These are phyloP conservation scores for Coleophoma cylindrospora DNA, from an alignment of 2,329 filamentous ascomycete species.

Conservation along the genomic window DNA sequence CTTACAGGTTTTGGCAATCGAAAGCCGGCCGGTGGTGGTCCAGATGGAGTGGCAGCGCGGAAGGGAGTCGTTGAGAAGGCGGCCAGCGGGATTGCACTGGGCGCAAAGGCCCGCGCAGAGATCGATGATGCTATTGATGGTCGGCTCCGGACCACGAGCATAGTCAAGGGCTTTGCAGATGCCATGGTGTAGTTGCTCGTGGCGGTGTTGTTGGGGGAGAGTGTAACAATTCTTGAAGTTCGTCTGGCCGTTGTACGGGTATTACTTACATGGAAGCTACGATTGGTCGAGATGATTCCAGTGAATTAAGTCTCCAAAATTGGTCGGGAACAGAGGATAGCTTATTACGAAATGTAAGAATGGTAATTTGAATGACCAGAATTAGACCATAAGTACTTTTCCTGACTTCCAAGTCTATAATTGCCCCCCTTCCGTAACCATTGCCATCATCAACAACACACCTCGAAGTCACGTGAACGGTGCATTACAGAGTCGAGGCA, in stretches of 20 bases:
- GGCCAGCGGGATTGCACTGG: conserved; percentile 11
- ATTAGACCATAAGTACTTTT: too few relatives aligned
- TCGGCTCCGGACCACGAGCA: conserved; percentile 29
- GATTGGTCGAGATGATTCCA: too few relatives aligned
- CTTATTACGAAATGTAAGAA: too few relatives aligned
- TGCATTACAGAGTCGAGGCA: too few relatives aligned
- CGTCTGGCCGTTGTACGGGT: conserved; percentile 1
- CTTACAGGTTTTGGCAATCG: conserved; percentile 65
- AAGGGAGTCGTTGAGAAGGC: conserved; percentile 23
- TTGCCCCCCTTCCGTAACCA: too few relatives aligned
- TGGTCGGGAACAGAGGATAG: too few relatives aligned
- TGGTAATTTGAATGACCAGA: too few relatives aligned
- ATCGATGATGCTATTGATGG: conserved; percentile 21
- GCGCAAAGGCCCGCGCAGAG: conserved; percentile 18
- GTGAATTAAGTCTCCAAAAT: too few relatives aligned
- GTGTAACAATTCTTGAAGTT: conserved; percentile 5
- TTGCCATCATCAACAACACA: too few relatives aligned
- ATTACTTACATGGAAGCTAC: not conserved
- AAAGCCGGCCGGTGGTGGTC: conserved; percentile 77
- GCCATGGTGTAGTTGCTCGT: conserved; percentile 27
- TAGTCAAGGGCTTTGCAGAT: conserved; percentile 28
- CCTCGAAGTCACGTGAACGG: too few relatives aligned
- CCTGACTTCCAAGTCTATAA: too few relatives aligned
- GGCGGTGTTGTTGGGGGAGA: conserved; percentile 20
- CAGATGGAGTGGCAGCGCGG: conserved; percentile 59